Conservation (phyloP, 2,329 filamentous ascomycete genomes). For the Parasarocladium wereldwijsianum region DNA sequence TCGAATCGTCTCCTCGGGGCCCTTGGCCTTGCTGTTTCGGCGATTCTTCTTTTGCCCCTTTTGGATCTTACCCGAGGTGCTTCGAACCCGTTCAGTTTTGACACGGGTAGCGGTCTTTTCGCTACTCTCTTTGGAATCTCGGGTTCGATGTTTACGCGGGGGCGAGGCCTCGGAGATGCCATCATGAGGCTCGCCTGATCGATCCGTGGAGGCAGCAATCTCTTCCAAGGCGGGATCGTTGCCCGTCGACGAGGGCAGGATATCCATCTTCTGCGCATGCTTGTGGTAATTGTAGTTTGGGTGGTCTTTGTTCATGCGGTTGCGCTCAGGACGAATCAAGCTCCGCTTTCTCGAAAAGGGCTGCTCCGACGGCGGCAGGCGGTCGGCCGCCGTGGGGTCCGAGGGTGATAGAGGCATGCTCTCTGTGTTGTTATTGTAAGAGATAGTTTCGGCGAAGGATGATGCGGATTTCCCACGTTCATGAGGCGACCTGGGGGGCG, state of each 20-base stretch:
- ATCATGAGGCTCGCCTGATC: slow-evolving; percentile 30
- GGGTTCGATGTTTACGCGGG: slow-evolving; percentile 10
- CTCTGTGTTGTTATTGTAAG: slow-evolving; percentile 40
- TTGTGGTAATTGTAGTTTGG: slow-evolving; percentile 94
- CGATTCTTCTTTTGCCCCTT: slow-evolving; percentile 3
- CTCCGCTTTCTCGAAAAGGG: slow-evolving; percentile 61
- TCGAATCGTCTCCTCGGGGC: slow-evolving; percentile 48
- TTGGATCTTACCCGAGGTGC: slow-evolving; percentile 47
- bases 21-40: slow-evolving; percentile 30
- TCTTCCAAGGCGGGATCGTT: slow-evolving; percentile 80
- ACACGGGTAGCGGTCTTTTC: slow-evolving; percentile 16
- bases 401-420: slow-evolving; percentile 37
- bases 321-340: slow-evolving; percentile 77
- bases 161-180: slow-evolving; percentile 29
- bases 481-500: slow-evolving; percentile 24
- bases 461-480: slow-evolving; percentile 41
- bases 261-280: slow-evolving; percentile 85
- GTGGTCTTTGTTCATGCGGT: slow-evolving; percentile 71
- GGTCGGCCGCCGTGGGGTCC: slow-evolving; percentile 16
- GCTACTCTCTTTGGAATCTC: slow-evolving; percentile 16
- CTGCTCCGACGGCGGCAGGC: slow-evolving; percentile 15
- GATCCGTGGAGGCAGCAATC: slow-evolving; percentile 48
- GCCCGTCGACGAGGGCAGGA: slow-evolving; percentile 80
- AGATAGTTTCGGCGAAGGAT: slow-evolving; percentile 43
- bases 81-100: slow-evolving; percentile 22